phyloP scores from a whole-genome alignment of 1,139 yeast genomes.

The Spathaspora sp. region DNA sequence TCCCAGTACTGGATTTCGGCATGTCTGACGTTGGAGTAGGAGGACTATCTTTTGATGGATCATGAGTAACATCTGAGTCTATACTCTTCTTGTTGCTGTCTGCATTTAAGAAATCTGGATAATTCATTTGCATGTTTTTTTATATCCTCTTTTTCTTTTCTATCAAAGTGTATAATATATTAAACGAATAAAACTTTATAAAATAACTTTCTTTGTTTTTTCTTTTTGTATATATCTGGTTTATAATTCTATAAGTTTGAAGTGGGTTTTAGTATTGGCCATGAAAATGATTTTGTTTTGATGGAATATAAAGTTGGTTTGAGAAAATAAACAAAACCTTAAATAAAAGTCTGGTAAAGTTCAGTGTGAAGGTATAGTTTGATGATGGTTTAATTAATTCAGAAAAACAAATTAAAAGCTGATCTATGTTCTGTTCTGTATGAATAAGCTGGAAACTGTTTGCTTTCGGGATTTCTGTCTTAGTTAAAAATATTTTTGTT shows the following conservation, averaged over 20 bases:
- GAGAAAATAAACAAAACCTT: background rate
- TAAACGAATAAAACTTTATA: background rate
- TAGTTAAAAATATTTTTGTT: background rate
- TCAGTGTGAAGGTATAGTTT: background rate
- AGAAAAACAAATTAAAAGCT: background rate
- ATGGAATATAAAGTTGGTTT: background rate
- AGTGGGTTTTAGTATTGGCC: background rate
- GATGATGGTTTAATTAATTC: background rate
- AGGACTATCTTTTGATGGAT: slow-evolving; percentile 2
- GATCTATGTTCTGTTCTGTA: background rate
- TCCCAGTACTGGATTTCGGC: background rate
- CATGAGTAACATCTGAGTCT: slow-evolving; percentile 15
- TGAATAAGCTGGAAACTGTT: background rate
- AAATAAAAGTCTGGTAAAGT: background rate
- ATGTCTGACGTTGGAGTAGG: slow-evolving; percentile 2
- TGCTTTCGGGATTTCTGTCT: background rate
- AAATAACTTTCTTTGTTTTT: background rate
- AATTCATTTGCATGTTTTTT: slow-evolving; percentile 22
- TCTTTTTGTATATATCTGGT: background rate
- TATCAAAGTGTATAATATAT: background rate
- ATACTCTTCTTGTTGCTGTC: slow-evolving; percentile 7
- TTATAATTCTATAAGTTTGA: background rate
- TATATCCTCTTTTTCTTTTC: background rate
- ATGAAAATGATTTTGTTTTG: background rate
- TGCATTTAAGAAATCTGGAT: slow-evolving; percentile 35